Evolutionary conservation across 2,329 filamentous ascomycete species (phyloP).

Genomic region (Dactylonectria macrodidyma): DNA sequence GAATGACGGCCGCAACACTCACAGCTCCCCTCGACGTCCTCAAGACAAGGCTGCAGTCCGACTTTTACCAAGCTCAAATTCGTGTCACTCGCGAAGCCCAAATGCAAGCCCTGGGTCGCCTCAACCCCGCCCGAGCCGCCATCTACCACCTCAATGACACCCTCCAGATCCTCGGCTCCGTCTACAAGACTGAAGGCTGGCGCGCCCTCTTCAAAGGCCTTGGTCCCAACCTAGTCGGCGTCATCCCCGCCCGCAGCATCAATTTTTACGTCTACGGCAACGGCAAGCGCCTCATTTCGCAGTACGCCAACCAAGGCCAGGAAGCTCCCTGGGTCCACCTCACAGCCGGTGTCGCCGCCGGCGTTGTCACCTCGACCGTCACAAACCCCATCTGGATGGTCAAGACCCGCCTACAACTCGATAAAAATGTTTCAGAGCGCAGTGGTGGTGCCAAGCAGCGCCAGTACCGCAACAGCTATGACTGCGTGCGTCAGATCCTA

Average conservation of each 20-base stretch:
- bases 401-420: conserved; percentile 92
- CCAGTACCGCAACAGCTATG: conserved; percentile 88
- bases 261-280: conserved; percentile 97
- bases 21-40: conserved; percentile 95
- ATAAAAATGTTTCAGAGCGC: conserved; percentile 82
- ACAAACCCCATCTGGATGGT: conserved; percentile 98
- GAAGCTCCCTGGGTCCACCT: conserved; percentile 85
- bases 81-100: conserved; percentile 75
- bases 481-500: conserved; percentile 88
- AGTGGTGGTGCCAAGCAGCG: conserved; percentile 69
- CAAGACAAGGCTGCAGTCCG: conserved; percentile 93
- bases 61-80: conserved; percentile 92
- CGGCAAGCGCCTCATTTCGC: conserved; percentile 85
- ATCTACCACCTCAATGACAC: conserved; percentile 87
- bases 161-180: conserved; percentile 85
- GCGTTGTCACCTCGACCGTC: conserved; percentile 88
- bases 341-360: conserved; percentile 81
- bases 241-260: conserved; percentile 90
- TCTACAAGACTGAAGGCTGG: conserved; percentile 86
- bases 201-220: conserved; percentile 94
- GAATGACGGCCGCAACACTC: conserved; percentile 93
- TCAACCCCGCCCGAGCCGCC: conserved; percentile 77
- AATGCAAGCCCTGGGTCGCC: conserved; percentile 60
- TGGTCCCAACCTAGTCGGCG: conserved; percentile 90
- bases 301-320: conserved; percentile 79